Evolutionary conservation across 2,329 filamentous ascomycete species (phyloP).

Genomic region (Fusarium humuli): DNA sequence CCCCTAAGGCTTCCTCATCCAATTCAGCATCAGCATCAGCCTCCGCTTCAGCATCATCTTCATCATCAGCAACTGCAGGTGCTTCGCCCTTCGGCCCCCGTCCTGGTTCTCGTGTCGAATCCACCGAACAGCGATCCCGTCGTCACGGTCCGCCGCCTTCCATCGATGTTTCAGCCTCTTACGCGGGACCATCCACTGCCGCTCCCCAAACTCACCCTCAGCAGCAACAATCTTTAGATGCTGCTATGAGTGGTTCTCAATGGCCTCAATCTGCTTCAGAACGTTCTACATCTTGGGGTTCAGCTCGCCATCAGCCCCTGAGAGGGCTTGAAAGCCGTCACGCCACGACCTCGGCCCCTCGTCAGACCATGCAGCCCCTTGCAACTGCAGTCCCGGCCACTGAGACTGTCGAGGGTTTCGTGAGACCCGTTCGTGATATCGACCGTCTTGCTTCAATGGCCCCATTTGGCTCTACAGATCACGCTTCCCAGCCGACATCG

Average conservation of each 20-base stretch:
- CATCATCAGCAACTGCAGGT: slow-evolving; percentile 30
- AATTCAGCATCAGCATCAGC: slow-evolving; percentile 46
- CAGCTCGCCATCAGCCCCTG: slow-evolving; percentile 62
- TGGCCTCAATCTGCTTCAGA: slow-evolving; percentile 42
- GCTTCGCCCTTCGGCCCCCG: slow-evolving; percentile 62
- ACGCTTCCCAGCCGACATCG: slow-evolving; percentile 90
- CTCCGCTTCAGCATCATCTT: slow-evolving; percentile 51
- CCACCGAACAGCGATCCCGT: slow-evolving; percentile 71
- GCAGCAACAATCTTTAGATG: slow-evolving; percentile 43
- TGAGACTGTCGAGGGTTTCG: slow-evolving; percentile 77
- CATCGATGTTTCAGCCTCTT: slow-evolving; percentile 62
- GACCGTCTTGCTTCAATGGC: slow-evolving; percentile 88
- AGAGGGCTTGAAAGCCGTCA: slow-evolving; percentile 64
- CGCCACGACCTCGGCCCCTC: slow-evolving; percentile 61
- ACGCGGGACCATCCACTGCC: slow-evolving; percentile 54
- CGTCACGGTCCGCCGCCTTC: slow-evolving; percentile 86
- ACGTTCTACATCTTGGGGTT: slow-evolving; percentile 40
- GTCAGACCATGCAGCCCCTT: slow-evolving; percentile 69
- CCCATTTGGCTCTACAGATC: slow-evolving; percentile 73
- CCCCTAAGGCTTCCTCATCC: slow-evolving; percentile 58
- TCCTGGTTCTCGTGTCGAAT: slow-evolving; percentile 62
- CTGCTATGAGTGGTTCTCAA: slow-evolving; percentile 38
- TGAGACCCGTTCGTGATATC: slow-evolving; percentile 82
- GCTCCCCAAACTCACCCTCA: slow-evolving; percentile 34
- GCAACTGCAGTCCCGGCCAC: slow-evolving; percentile 74